Base-by-base conservation (phyloP, 768 basidiomycete genomes). In the Tubosaeta sp. region DNA sequence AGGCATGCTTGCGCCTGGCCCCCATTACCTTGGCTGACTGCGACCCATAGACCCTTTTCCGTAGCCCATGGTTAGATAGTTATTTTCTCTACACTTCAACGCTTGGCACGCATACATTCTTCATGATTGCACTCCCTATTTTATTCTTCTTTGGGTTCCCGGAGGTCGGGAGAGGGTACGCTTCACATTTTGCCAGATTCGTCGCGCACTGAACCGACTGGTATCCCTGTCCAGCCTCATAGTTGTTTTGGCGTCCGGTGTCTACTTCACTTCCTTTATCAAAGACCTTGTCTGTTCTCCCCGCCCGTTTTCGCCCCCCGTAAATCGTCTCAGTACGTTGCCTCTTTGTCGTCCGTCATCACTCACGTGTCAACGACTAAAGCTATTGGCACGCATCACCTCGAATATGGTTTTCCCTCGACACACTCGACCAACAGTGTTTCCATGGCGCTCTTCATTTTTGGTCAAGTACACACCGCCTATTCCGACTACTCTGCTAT, bases 331-430 rank as follows among this genome's bases (percentile, higher is more conserved):
- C 6, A 88, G 93, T 95, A 60, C 59, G 86, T 73, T 1, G n/a
- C 25, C 22, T 29, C 27, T 26, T 19, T 29, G 5, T 25, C 14
- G 4, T 22, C 8, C 33, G 25, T 37, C 19, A 27, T 22, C 48
- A 6, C 57, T 32, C 3, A 29, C 29, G 17, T 17, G 16, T n/a
- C 33, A 38, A 55, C 33, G 31, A 8, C 12, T 32, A 34, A 58
- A 91, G 88, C 85, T 5, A 84, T 91, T 47, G 86, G 88, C 13
- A 79, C 74, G 1, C 88, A 91, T 62, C 89, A 92, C 59, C 77
- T 91, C 3, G 93, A 95, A 72, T 95, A 95, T 59, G 95, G 95
- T 22, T 95, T 97, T 64, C 95, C 94, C 0, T 95, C 93, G 0
- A 97, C 95, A 0, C 95, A 99, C 62, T 89, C 91, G 2, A 91